Conservation (phyloP, 2,329 filamentous ascomycete species). For the Calcarisporium arbuscula region DNA sequence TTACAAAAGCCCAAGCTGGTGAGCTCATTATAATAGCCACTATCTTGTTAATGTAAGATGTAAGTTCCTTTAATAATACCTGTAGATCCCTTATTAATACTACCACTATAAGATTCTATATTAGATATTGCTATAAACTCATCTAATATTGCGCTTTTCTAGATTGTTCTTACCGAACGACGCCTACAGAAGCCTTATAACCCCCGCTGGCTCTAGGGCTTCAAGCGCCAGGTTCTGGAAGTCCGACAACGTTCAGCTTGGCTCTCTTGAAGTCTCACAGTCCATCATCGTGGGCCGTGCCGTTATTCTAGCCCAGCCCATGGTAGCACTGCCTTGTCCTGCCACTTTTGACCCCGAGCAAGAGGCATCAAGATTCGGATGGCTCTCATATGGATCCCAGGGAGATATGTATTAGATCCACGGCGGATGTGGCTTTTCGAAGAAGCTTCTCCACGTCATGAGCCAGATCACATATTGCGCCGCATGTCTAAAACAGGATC, state of each 20-base stretch:
- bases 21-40: conserved; percentile 31
- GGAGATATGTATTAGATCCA: conserved; percentile 31
- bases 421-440: conserved; percentile 35
- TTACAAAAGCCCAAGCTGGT: conserved; percentile 16
- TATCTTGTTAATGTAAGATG: conserved; percentile 33
- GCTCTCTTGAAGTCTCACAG: conserved; percentile 28
- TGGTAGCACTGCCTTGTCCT: conserved; percentile 24
- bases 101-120: too few species aligned
- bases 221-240: conserved; percentile 30
- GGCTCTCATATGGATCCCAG: conserved; percentile 30
- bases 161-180: conserved; percentile 32
- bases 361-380: conserved; percentile 27
- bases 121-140: too few species aligned
- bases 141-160: background rate
- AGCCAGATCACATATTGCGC: conserved; percentile 32
- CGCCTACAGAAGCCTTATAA: conserved; percentile 22
- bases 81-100: too few species aligned
- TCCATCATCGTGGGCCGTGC: conserved; percentile 32
- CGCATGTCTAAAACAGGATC: conserved; percentile 26
- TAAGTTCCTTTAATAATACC: too few species aligned
- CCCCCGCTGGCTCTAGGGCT: conserved; percentile 33
- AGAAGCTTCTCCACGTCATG: conserved; percentile 29
- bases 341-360: conserved; percentile 20
- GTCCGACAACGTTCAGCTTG: conserved; percentile 24
- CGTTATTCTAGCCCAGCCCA: conserved; percentile 32